Evolutionary conservation across 1,284 basidiomycete genomes (phyloP).

Genomic region (Malassezia globosa): DNA sequence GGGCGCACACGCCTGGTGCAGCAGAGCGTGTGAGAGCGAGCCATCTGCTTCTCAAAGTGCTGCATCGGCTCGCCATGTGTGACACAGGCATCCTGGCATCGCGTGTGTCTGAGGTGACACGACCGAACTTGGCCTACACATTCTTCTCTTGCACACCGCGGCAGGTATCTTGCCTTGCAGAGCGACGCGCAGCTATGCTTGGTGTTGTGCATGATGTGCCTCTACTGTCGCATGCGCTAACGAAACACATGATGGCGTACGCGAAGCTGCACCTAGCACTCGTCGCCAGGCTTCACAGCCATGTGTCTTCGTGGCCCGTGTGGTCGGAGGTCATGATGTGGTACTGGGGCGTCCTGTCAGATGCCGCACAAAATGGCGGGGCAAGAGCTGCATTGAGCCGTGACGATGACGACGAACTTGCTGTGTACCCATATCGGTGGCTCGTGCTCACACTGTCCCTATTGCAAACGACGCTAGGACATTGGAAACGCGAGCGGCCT

Average conservation of each 20-base stretch:
- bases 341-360: conserved; percentile 33
- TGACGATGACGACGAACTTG: conserved; percentile 18
- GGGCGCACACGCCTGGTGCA: conserved; percentile 26
- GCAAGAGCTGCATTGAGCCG: conserved; percentile 18
- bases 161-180: conserved; percentile 24
- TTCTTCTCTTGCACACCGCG: conserved; percentile 38
- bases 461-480: conserved; percentile 28
- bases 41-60: conserved; percentile 75
- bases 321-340: conserved; percentile 41
- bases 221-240: conserved; percentile 21
- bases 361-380: conserved; percentile 20
- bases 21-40: conserved; percentile 35
- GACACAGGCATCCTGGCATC: conserved; percentile 36
- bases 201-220: neutral
- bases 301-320: conserved; percentile 36
- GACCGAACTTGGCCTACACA: conserved; percentile 31
- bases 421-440: conserved; percentile 35
- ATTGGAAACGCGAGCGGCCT: conserved; percentile 30
- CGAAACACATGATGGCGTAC: conserved; percentile 37
- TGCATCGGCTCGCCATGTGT: conserved; percentile 57
- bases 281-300: conserved; percentile 30
- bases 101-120: conserved; percentile 18
- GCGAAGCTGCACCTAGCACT: conserved; percentile 42
- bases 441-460: conserved; percentile 39
- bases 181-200: conserved; percentile 14